Conservation (phyloP, 352 stramenopile genomes). For the Globisporangium sylvaticum region DNA sequence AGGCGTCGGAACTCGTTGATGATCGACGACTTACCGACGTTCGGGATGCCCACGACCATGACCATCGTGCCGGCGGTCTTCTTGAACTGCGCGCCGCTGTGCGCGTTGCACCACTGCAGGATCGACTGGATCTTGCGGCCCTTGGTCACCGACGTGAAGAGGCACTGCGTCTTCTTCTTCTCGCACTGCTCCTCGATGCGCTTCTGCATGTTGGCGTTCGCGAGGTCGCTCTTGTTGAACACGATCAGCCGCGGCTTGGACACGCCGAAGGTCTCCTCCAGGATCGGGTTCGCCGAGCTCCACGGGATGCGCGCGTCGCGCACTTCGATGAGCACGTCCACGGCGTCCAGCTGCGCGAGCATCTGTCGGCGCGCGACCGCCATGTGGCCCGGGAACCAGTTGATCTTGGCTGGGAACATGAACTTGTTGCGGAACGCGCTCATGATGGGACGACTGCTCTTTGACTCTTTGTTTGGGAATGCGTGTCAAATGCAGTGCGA, state of each 20-base stretch:
- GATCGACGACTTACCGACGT: conserved; percentile 89
- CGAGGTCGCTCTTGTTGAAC: conserved; percentile 87
- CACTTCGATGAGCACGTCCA: conserved; percentile 83
- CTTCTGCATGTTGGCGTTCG: conserved; percentile 82
- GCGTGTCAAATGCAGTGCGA: neutral
- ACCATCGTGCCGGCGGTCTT: conserved; percentile 83
- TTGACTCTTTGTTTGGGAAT: neutral
- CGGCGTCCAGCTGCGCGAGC: conserved; percentile 71
- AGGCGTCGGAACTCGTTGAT: conserved; percentile 85
- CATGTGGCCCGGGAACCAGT: conserved; percentile 89
- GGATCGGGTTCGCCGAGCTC: conserved; percentile 77
- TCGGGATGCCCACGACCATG: conserved; percentile 88
- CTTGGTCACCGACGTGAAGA: conserved; percentile 82
- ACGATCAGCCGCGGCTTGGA: conserved; percentile 82
- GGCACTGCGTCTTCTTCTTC: conserved; percentile 39
- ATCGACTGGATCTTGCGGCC: conserved; percentile 72
- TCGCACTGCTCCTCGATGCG: conserved; percentile 64
- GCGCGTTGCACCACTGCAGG: conserved; percentile 73
- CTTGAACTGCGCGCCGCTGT: conserved; percentile 79
- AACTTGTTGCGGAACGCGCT: conserved; percentile 74
- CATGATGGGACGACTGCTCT: conserved; percentile 26
- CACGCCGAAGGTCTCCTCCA: conserved; percentile 70
- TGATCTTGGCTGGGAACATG: conserved; percentile 76
- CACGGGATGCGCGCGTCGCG: conserved; percentile 80
- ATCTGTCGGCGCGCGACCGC: conserved; percentile 74